Conservation (phyloP, 1,284 basidiomycete genomes). For the Paramarasmius palmivorus region DNA sequence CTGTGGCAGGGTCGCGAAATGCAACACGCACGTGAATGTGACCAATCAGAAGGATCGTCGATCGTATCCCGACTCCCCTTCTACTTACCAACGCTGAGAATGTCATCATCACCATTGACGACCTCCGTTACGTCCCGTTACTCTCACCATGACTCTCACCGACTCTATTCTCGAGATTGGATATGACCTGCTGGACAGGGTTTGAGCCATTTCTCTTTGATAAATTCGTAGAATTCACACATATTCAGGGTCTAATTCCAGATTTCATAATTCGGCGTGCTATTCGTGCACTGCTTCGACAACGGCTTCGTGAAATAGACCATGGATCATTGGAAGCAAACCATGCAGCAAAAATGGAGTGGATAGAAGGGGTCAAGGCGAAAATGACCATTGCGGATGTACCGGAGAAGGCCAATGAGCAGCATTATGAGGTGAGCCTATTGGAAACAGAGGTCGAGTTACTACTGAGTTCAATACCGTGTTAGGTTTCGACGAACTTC, state of each 20-base stretch:
- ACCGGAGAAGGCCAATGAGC: conserved; percentile 74
- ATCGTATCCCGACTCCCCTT: too few relatives aligned
- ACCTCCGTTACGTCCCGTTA: background rate
- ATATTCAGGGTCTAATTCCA: conserved; percentile 53
- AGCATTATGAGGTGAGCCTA: conserved; percentile 70
- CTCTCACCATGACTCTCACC: conserved; percentile 2
- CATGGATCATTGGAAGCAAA: conserved; percentile 62
- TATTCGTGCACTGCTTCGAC: conserved; percentile 60
- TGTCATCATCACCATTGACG: too few relatives aligned
- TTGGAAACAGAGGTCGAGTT: background rate
- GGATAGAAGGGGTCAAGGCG: conserved; percentile 55
- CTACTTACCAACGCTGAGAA: too few relatives aligned
- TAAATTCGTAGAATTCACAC: background rate
- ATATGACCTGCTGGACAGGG: conserved; percentile 14
- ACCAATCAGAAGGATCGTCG: too few relatives aligned
- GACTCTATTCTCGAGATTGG: conserved; percentile 15
- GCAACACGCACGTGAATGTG: too few relatives aligned
- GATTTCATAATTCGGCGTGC: conserved; percentile 62
- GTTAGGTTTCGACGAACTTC: conserved; percentile 67
- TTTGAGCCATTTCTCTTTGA: conserved; percentile 9
- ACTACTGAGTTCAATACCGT: background rate
- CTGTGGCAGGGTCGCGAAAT: too few relatives aligned
- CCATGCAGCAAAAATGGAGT: conserved; percentile 67
- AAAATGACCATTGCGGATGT: conserved; percentile 63
- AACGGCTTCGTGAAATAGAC: conserved; percentile 65